phyloP scores from a whole-genome alignment of 192 early-diverging fungal species.

The Coemansia sp. region DNA sequence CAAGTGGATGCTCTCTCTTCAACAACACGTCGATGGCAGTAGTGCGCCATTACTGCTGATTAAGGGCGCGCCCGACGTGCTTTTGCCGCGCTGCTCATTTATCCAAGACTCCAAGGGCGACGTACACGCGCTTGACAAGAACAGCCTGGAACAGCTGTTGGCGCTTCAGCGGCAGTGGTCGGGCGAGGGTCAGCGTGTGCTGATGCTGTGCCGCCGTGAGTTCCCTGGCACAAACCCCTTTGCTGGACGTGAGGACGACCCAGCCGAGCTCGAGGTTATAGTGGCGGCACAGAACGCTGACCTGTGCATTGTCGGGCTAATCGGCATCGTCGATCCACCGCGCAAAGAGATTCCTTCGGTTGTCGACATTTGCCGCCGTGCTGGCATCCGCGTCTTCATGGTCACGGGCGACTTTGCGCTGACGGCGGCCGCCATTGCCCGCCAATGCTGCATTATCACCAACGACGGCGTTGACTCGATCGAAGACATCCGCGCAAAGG shows the following conservation, averaged over 20 bases:
- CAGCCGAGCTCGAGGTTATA: conserved; percentile 3
- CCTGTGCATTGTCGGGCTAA: conserved; percentile 65
- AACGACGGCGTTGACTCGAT: conserved; percentile 15
- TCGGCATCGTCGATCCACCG: conserved; percentile 77
- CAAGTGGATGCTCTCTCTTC: conserved; percentile 61
- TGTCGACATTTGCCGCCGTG: conserved; percentile 56
- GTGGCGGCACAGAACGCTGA: neutral
- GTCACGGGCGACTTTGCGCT: conserved; percentile 72
- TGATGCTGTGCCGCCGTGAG: conserved; percentile 20
- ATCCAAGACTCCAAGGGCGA: conserved; percentile 37
- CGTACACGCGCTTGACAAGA: conserved; percentile 35
- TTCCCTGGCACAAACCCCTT: conserved; percentile 2
- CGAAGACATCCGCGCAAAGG: conserved; percentile 16
- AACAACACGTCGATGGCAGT: neutral
- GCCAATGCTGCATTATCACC: conserved; percentile 68
- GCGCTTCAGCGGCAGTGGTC: conserved; percentile 54
- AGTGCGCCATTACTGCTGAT: conserved; percentile 44
- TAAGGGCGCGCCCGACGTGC: conserved; percentile 76
- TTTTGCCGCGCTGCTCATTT: conserved; percentile 54
- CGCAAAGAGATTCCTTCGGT: conserved; percentile 63
- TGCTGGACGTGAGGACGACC: conserved; percentile 2
- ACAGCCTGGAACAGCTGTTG: conserved; percentile 25
- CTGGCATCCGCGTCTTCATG: conserved; percentile 74
- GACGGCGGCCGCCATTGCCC: conserved; percentile 75
- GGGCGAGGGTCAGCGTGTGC: conserved; percentile 55